Conservation (phyloP, 2,329 filamentous ascomycete genomes). For the Colletotrichum sidae region DNA sequence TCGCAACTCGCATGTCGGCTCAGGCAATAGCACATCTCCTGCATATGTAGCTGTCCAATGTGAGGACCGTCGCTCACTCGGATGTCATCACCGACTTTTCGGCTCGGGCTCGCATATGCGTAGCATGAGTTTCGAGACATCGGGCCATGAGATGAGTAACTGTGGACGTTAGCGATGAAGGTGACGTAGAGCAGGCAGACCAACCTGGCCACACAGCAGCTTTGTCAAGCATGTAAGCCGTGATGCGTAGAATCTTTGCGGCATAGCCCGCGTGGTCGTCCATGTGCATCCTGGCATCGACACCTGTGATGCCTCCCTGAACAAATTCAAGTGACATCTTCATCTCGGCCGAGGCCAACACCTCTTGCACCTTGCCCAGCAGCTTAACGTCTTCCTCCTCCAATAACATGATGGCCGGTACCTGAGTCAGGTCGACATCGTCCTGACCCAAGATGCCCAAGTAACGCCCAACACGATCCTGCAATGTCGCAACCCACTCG, state of each 20-base stretch:
- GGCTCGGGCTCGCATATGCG: constrained; percentile 62
- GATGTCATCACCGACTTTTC: constrained; percentile 62
- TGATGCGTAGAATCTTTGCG: constrained; percentile 84
- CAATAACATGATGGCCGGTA: constrained; percentile 88
- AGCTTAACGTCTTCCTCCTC: constrained; percentile 93
- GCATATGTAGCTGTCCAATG: too few relatives aligned
- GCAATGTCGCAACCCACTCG: constrained; percentile 93
- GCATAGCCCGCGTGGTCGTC: constrained; percentile 80
- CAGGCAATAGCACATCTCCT: too few relatives aligned
- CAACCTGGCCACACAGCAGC: constrained; percentile 92
- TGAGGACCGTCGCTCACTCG: constrained; percentile 44
- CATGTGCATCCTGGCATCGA: constrained; percentile 67
- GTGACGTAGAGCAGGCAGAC: constrained; percentile 44
- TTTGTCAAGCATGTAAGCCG: constrained; percentile 88
- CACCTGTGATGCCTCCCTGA: constrained; percentile 61
- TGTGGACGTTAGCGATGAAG: constrained; percentile 37
- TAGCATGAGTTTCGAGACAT: constrained; percentile 67
- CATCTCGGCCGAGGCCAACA: constrained; percentile 80
- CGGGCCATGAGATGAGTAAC: constrained; percentile 67
- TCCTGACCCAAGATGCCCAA: constrained; percentile 88
- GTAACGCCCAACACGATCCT: constrained; percentile 92
- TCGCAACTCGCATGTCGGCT: too few relatives aligned
- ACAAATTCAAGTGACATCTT: constrained; percentile 75
- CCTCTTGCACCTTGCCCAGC: constrained; percentile 82
- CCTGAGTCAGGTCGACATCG: constrained; percentile 80